Evolutionary conservation across 768 basidiomycete species (phyloP).

Genomic region (Dioszegia hungarica): DNA sequence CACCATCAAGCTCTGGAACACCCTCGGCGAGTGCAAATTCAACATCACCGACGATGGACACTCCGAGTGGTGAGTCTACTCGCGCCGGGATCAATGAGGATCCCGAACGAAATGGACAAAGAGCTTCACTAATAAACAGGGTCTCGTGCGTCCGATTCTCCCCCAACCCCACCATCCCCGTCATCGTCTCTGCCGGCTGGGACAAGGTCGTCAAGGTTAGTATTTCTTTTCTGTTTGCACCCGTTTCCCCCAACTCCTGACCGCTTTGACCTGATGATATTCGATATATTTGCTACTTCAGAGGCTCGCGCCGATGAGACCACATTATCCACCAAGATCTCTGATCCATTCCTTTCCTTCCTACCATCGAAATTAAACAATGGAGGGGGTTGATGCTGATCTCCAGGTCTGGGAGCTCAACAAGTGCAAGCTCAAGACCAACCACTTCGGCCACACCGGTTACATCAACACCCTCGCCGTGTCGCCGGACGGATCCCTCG

Average conservation of each 20-base stretch:
- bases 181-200: conserved; percentile 99
- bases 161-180: conserved; percentile 93
- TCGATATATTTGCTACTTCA: conserved; percentile 84
- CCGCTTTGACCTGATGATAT: conserved; percentile 52
- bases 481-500: conserved; percentile 96
- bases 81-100: not conserved
- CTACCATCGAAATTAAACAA: not conserved
- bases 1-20: conserved; percentile 99
- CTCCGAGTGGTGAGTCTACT: conserved; percentile 67
- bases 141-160: conserved; percentile 99
- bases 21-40: conserved; percentile 99
- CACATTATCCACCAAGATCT: conserved; percentile 73
- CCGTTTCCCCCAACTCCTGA: not conserved
- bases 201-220: conserved; percentile 99
- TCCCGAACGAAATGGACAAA: too few relatives aligned
- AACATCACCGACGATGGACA: conserved; percentile 99
- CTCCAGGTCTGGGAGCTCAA: conserved; percentile 96
- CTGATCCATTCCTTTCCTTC: conserved; percentile 54
- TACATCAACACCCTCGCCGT: conserved; percentile 99
- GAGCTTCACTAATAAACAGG: conserved; percentile 54
- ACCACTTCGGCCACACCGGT: conserved; percentile 98
- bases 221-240: conserved; percentile 13
- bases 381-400: not conserved
- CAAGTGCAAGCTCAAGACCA: conserved; percentile 99
- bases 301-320: conserved; percentile 72